Base-by-base conservation (phyloP, 2,329 filamentous ascomycete species). In the Cercospora zeina region DNA sequence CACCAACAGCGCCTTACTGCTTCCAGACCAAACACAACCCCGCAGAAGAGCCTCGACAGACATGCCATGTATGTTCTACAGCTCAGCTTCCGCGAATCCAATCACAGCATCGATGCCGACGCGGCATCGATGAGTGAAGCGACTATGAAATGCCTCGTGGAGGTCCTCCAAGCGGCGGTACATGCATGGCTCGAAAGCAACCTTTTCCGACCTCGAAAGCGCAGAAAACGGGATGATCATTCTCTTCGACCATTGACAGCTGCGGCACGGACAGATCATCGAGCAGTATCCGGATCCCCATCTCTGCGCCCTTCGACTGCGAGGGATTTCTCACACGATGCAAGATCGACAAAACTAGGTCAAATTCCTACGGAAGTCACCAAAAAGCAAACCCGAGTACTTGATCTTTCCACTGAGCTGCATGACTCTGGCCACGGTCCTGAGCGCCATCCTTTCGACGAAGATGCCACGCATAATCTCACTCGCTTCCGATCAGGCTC, bases 1-100 rank as follows among this genome's bases (percentile, higher is more conserved):
- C n/a, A 7, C 11, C 54, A 73, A 5, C 64, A 67, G 2, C 70
- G 74, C 24, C 62, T 74, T 73, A 75, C 39, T 76, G 31, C 47
- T 27, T 13, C 24, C 6, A 19, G 47, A n/a, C 24, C 13, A 30
- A 33, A 33, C 59, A 83, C 80, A 1, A 77, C 74, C 33, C 82
- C 77, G 65, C 83, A 86, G 47, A 93, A 90, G 72, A 82, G 86
- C 0, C 79, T 93, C 9, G 91, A 97, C 70, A 84, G 86, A 55
- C 95, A 91, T 87, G 92, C 93, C 0, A 93, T 93, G 87, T 97
- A 96, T 70, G 89, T 87, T 69, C 77, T 97, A n/a, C 85, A 85
- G 30, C 83, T 74, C 2, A 59, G 49, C 27, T 59, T 70, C 10
- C 58, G 14, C 55, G 63, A 59, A n/a, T 19, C 31, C 31, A 10